Evolutionary conservation across 306 rosid genomes (phyloP).

Genomic region (Luffa aegyptiaca): DNA sequence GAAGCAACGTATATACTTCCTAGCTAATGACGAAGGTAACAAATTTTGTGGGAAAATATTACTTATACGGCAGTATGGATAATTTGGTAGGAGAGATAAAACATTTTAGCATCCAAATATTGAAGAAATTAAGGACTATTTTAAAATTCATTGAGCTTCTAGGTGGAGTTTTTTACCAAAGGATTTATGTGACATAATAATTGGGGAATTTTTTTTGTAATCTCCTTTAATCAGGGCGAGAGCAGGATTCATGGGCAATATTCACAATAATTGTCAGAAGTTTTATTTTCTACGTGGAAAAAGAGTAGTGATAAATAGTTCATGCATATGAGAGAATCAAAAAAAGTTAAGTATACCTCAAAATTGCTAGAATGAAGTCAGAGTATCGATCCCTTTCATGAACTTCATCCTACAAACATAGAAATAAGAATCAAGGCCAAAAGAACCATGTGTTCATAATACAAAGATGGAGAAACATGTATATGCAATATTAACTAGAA

Average conservation of each 20-base stretch:
- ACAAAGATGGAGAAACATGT: background rate
- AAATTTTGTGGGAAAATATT: background rate
- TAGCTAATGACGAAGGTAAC: background rate
- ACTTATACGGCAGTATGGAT: background rate
- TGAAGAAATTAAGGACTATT: background rate
- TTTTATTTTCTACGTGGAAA: background rate
- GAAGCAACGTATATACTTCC: background rate
- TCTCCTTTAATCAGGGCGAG: background rate
- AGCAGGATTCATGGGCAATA: background rate
- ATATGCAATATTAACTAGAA: background rate
- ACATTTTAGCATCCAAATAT: background rate
- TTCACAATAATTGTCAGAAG: background rate
- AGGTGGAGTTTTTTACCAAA: background rate
- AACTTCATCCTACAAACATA: constrained; percentile 73
- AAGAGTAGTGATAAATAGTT: background rate
- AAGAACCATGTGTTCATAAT: background rate
- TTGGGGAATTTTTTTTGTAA: background rate
- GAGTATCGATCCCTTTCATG: constrained; percentile 96
- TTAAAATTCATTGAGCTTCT: background rate
- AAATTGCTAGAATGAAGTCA: constrained; percentile 77
- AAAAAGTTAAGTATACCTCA: constrained; percentile 34
- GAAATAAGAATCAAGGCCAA: constrained; percentile 7
- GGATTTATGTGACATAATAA: background rate
- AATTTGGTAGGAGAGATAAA: background rate
- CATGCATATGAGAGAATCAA: background rate